Base-by-base conservation (phyloP, 306 rosid species). In the Citrullus amarus region DNA sequence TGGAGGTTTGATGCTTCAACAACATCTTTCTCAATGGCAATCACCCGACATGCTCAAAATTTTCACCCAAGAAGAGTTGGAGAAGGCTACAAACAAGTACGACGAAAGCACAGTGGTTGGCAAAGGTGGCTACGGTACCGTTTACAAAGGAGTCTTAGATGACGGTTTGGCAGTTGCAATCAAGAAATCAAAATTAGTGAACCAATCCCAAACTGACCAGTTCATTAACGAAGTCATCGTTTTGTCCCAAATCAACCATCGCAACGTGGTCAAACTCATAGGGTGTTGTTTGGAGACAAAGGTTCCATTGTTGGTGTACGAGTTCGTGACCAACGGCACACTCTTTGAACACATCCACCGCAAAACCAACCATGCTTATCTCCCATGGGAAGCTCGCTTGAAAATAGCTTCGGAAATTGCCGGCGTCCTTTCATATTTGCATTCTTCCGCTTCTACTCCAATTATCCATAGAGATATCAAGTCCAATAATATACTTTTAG, bases 391-490 rank as follows among this genome's bases (percentile, higher is more conserved):
- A 43, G 80, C 56, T 0, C 85, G 81, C 7, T 20, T 86, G 39
- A 81, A 65, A 53, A 83, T 88, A 25, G 88, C 83, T 8, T 48
- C 60, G 2, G 88, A 87, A 84, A 67, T 81, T 54, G 88, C 88
- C 0, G 70, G 77, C 11, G 89, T 86, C 2, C 13, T 88, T 51
- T 79, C 89, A 38, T 88, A 88, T 61, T 48, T 88, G 3, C 89
- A 88, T 16, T 83, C 85, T 0, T 55, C 74, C 10, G 80, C 85
- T 13, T 77, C 88, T 2, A 80, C 72, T n/a, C 84, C 91, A 3
- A 86, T 86, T 3, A 80, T 88, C 14, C 91, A 88, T 2, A 82
- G 89, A 55, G 89, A 88, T 79, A 81, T 86, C 8, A 88, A 88
- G 79, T 43, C 81, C 41, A 25, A 82, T 28, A 88, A 88, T 9